Base-by-base conservation (phyloP, 2,329 filamentous ascomycete species). In the Fusarium graminum region DNA sequence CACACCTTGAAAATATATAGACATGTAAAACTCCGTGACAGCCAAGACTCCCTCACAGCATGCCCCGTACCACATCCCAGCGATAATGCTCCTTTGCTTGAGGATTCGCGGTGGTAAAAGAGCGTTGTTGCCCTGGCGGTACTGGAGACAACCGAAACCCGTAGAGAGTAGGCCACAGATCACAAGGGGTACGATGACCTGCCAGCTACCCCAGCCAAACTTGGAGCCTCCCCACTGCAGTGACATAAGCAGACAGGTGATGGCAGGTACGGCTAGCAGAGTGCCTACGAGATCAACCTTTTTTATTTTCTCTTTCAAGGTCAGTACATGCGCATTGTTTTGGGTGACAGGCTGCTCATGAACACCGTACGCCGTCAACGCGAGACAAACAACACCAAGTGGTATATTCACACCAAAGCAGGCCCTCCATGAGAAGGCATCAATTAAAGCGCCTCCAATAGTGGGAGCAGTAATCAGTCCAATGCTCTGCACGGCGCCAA, bases 1-100 rank as follows among this genome's bases (percentile, higher is more conserved):
- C 3, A 72, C 70, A 12, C 68, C 70, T 12, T 72, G 70, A 5
- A 72, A 72, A 49, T 72, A 72, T 4, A 72, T 72, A 10, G 64
- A 63, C 67, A 72, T 72, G 52, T 72, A 72, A 6, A 70, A 72
- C 26, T 72, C 69, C 0, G 70, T 71, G 4, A 72, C 70, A 0
- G 66, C 45, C 5, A 72, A 56, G 0, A 72, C 46, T 1, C 70
- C 69, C 14, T 72, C 70, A 2, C 55, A 60, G 36, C 70, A 72
- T 0, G 70, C 68, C 9, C 62, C 55, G 7, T 52, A 72, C 70
- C 68, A 72, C 58, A 67, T 72, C 0, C 70, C 70, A 0, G 68
- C 70, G 1, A 72, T 46, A 2, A 73, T 72, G 7, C 70, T 72
- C 7, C 70, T 59, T 34, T 72, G 70, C 34, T 70, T 72, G 28